These are phyloP conservation scores for Cyclostephanos invisitatus DNA, from an alignment of 108 stramenopile genomes.

Conservation along the genomic window DNA sequence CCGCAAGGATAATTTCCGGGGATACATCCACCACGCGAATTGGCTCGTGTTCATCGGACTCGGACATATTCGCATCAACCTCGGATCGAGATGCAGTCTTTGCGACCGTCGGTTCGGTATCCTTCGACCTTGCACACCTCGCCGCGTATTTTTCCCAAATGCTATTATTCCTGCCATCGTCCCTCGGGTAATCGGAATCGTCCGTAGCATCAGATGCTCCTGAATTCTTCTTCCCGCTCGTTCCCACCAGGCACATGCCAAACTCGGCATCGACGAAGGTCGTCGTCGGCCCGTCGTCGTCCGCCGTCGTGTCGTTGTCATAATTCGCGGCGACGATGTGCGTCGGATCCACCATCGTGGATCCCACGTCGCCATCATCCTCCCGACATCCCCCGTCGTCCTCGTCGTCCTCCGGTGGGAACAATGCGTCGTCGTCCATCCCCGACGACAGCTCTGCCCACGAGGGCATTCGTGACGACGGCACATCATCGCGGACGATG, in stretches of 20 bases:
- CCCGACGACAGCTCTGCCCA: slow-evolving; percentile 23
- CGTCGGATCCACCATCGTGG: neutral
- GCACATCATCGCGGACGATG: neutral
- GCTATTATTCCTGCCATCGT: neutral
- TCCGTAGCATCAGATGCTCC: neutral
- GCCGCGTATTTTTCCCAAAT: slow-evolving; percentile 13
- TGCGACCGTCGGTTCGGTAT: neutral
- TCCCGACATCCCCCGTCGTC: slow-evolving; percentile 10
- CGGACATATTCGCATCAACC: neutral
- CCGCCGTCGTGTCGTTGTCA: neutral
- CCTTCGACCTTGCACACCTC: slow-evolving; percentile 10
- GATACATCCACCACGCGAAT: slow-evolving; percentile 14
- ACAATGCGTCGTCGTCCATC: slow-evolving; percentile 39
- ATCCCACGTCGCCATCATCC: slow-evolving; percentile 3
- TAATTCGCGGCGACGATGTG: neutral
- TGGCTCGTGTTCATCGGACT: slow-evolving; percentile 4
- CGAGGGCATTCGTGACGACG: slow-evolving; percentile 14
- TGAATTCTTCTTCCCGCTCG: neutral
- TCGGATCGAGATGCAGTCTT: neutral
- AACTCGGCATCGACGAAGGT: slow-evolving; percentile 6
- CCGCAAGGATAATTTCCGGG: slow-evolving; percentile 34
- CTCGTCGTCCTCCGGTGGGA: slow-evolving; percentile 25
- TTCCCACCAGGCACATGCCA: slow-evolving; percentile 13
- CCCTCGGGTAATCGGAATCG: too few species aligned
- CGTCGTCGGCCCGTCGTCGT: slow-evolving; percentile 8